A percentile compares a stretch with the other conserved stretches of the same genome.
Conservation (phyloP, 2,329 filamentous ascomycete genomes). For the Lachnellula occidentalis region DNA sequence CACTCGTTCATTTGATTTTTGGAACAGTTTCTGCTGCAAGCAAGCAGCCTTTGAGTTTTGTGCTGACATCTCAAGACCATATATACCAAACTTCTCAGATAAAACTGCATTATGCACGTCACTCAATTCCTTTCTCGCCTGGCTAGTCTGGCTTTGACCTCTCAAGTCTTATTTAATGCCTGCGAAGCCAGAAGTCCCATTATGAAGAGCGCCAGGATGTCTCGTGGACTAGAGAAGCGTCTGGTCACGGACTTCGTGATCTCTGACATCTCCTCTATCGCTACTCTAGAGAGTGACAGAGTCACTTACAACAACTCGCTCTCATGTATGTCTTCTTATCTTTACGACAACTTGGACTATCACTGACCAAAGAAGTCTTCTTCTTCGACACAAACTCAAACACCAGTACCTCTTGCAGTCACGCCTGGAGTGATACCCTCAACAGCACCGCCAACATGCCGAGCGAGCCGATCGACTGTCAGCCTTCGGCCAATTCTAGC, state of each 20-base stretch:
- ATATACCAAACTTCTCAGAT: not conserved
- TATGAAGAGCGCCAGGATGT: not conserved
- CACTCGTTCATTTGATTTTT: too few relatives aligned
- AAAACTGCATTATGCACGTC: not conserved
- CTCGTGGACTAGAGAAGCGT: not conserved
- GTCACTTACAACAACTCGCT: constrained; percentile 10
- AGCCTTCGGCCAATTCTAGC: constrained; percentile 2
- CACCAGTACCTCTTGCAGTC: constrained; percentile 23
- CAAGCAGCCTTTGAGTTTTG: too few relatives aligned
- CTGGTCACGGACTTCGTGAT: constrained; percentile 14
- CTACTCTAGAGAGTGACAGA: not conserved
- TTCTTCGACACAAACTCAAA: constrained; percentile 28
- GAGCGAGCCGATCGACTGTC: constrained; percentile 14
- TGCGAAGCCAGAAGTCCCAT: not conserved
- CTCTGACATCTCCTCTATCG: constrained; percentile 7
- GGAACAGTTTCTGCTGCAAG: too few relatives aligned
- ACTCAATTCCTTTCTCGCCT: not conserved
- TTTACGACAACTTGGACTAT: not conserved
- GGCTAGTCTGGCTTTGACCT: not conserved
- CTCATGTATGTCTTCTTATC: constrained; percentile 7
- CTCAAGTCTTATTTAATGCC: not conserved
- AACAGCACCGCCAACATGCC: constrained; percentile 13
- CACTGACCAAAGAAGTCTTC: constrained; percentile 13
- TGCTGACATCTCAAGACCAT: not conserved
- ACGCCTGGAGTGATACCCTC: constrained; percentile 16